Conservation (phyloP, 306 rosid genomes). For the Cicer arietinum region DNA sequence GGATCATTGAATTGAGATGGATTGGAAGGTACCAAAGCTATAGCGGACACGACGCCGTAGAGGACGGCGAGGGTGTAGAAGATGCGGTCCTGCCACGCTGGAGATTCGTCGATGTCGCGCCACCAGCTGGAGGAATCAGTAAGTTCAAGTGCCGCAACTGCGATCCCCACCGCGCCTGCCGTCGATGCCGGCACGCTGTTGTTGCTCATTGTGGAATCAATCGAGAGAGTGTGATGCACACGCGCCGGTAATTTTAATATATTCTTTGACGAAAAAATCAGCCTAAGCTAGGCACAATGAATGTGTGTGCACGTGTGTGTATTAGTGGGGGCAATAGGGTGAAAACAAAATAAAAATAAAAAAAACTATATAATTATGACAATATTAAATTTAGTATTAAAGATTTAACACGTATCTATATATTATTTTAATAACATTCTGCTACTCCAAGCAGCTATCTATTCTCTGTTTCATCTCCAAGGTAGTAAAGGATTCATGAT, state of each 20-base stretch:
- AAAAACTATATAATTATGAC: no score
- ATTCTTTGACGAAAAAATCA: not conserved
- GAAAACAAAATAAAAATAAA: not conserved
- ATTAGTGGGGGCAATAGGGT: not conserved
- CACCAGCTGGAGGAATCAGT: slow-evolving; percentile 74
- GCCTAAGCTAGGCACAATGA: not conserved
- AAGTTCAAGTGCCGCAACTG: slow-evolving; percentile 58
- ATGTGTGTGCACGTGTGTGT: slow-evolving; percentile 23
- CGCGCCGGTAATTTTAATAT: slow-evolving; percentile 21
- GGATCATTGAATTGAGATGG: not conserved
- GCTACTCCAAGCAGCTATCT: no score
- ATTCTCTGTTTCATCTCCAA: no score
- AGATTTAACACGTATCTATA: no score
- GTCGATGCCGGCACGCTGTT: slow-evolving; percentile 43
- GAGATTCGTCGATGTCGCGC: slow-evolving; percentile 70
- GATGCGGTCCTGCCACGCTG: slow-evolving; percentile 78
- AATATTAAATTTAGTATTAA: no score
- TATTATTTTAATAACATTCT: no score
- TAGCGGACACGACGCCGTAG: slow-evolving; percentile 70
- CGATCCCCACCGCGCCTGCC: slow-evolving; percentile 40
- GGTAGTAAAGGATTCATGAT: no score
- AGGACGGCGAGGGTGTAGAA: slow-evolving; percentile 73
- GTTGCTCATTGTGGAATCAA: slow-evolving; percentile 45
- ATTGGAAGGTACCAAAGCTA: slow-evolving; percentile 69
- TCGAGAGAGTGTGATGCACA: slow-evolving; percentile 8